Evolutionary conservation across 2,329 filamentous ascomycete species (phyloP).

Genomic region (Colletotrichum phormii): DNA sequence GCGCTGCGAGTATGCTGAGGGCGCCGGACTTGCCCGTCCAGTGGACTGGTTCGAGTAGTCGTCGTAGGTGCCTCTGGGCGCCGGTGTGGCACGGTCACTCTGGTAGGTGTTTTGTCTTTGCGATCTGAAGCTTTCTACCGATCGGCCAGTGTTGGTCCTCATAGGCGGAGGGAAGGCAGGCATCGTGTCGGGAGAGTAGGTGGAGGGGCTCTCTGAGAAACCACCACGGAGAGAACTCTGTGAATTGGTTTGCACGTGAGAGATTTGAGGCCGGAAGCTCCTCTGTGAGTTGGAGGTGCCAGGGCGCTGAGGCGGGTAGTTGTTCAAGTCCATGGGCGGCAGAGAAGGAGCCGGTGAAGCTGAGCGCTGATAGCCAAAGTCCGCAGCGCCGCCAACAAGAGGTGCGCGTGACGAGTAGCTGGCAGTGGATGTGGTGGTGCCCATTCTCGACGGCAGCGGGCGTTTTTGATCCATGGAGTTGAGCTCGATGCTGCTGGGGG

Average conservation of each 20-base stretch:
- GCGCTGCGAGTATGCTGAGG: conserved; percentile 43
- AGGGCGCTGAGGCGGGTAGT: conserved; percentile 46
- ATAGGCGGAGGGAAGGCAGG: conserved; percentile 48
- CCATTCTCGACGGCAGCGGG: conserved; percentile 57
- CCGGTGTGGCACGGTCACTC: conserved; percentile 19
- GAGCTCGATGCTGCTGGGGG: conserved; percentile 64
- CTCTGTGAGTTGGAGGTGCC: conserved; percentile 51
- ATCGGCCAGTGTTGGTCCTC: conserved; percentile 47
- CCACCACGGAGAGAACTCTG: conserved; percentile 33
- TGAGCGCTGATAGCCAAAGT: conserved; percentile 66
- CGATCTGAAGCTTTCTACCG: conserved; percentile 45
- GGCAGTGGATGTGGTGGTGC: conserved; percentile 67
- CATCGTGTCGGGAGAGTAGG: conserved; percentile 43
- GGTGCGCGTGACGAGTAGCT: conserved; percentile 75
- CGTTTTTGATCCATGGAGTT: conserved; percentile 64
- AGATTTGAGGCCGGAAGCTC: conserved; percentile 44
- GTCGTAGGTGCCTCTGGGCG: conserved; percentile 29
- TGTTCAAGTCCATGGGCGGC: conserved; percentile 45
- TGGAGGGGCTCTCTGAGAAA: conserved; percentile 46
- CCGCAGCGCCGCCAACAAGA: conserved; percentile 68
- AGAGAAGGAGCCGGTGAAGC: conserved; percentile 52
- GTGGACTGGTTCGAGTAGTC: conserved; percentile 41
- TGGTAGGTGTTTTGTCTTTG: conserved; percentile 27
- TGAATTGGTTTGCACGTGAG: conserved; percentile 40
- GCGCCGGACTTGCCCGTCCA: conserved; percentile 48